These are phyloP conservation scores for fission yeast (Schizosaccharomyces pombe) DNA, from an alignment of 805 yeast species.

Conservation along the genomic window DNA sequence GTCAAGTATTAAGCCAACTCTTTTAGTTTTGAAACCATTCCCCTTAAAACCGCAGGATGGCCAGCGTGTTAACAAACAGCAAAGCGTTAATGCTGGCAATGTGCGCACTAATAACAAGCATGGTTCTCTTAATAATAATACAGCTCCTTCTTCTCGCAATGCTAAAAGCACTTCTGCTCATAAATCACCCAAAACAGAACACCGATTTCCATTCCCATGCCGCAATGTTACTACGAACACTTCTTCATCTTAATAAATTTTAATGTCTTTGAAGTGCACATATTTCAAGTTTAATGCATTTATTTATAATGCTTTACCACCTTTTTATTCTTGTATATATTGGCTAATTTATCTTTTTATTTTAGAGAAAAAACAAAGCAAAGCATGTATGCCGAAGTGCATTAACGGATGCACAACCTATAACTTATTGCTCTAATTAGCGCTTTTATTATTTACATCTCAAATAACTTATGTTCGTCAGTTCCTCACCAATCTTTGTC, in stretches of 20 bases:
- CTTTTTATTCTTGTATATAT: background rate
- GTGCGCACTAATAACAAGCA: background rate
- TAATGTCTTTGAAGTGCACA: background rate
- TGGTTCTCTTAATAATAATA: background rate
- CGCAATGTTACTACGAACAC: background rate
- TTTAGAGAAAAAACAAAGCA: background rate
- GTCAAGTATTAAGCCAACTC: background rate
- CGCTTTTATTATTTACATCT: too few species aligned
- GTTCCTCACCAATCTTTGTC: too few species aligned
- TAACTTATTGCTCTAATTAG: too few species aligned
- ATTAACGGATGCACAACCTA: too few species aligned
- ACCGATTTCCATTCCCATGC: background rate
- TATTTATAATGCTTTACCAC: background rate
- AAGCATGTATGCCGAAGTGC: too few species aligned
- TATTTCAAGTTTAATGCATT: background rate
- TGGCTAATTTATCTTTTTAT: background rate
- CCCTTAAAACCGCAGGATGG: background rate
- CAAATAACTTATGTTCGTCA: too few species aligned
- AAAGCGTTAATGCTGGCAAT: background rate
- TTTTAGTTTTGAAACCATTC: background rate
- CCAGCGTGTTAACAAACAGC: background rate
- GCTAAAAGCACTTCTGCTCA: background rate
- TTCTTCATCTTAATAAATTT: background rate
- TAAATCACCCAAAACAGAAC: background rate
- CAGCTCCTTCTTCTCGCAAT: background rate